A percentile compares a stretch with the other conserved stretches of the same genome.
phyloP scores from a whole-genome alignment of 352 stramenopile species.

The Globisporangium iwayamae region DNA sequence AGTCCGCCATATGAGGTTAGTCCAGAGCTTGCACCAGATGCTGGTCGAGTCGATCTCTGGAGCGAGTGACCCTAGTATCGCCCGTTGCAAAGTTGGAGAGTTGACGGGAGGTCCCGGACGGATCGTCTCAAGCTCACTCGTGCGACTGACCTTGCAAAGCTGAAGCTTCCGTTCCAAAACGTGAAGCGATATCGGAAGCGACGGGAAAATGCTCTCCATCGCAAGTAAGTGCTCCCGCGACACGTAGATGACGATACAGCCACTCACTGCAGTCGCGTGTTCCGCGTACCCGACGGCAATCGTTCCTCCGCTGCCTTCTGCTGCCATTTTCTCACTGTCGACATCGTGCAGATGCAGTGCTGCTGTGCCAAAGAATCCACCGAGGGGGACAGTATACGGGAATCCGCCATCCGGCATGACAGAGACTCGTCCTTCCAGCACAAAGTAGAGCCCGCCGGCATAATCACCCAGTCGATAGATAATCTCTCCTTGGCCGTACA shows the following conservation, averaged over 20 bases:
- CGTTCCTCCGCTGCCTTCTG: background rate
- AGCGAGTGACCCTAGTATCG: background rate
- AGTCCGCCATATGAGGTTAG: background rate
- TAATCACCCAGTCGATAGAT: slow-evolving; percentile 57
- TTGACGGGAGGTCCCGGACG: background rate
- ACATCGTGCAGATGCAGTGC: slow-evolving; percentile 22
- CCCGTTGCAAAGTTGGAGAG: background rate
- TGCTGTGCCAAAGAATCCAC: slow-evolving; percentile 46
- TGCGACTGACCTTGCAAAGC: slow-evolving; percentile 24
- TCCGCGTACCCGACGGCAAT: slow-evolving; percentile 28
- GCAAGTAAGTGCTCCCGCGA: slow-evolving; percentile 40
- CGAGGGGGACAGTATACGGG: slow-evolving; percentile 31
- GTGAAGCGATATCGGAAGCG: slow-evolving; percentile 25
- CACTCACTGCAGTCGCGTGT: slow-evolving; percentile 42
- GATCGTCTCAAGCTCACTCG: slow-evolving; percentile 27
- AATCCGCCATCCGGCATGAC: slow-evolving; percentile 22
- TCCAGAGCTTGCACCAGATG: background rate
- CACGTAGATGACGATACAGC: slow-evolving; percentile 51
- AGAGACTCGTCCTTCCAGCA: slow-evolving; percentile 44
- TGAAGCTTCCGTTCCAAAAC: slow-evolving; percentile 30
- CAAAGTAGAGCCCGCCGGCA: slow-evolving; percentile 42
- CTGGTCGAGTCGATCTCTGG: background rate
- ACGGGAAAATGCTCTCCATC: slow-evolving; percentile 31
- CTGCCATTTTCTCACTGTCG: background rate
- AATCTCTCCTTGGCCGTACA: slow-evolving; percentile 58